These are phyloP conservation scores for Torulaspora globosa DNA, from an alignment of 1,139 yeast genomes.

Conservation along the genomic window DNA sequence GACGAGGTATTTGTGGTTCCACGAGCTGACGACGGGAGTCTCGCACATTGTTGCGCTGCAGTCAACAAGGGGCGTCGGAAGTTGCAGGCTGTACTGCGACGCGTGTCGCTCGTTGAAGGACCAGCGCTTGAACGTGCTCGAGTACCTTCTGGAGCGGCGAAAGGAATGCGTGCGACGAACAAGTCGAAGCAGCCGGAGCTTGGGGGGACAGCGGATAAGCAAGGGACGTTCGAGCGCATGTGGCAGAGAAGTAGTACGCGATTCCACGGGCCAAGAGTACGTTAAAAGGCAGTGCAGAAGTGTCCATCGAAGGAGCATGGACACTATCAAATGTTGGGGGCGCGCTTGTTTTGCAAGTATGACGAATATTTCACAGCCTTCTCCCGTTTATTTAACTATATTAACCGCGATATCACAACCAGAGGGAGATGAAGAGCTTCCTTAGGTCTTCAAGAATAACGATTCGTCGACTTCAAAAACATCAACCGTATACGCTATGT, in stretches of 20 bases:
- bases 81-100: not conserved
- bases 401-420: too few relatives aligned
- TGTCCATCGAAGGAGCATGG: not conserved
- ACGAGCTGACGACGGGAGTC: too few relatives aligned
- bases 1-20: too few relatives aligned
- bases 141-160: not conserved
- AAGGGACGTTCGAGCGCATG: not conserved
- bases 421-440: too few relatives aligned
- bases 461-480: not conserved
- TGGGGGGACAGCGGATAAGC: not conserved
- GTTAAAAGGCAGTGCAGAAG: not conserved
- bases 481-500: slow-evolving; percentile 15
- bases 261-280: not conserved
- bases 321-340: not conserved
- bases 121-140: not conserved
- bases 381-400: too few relatives aligned
- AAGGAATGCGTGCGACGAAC: not conserved
- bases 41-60: too few relatives aligned
- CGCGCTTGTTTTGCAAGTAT: not conserved
- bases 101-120: not conserved
- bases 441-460: too few relatives aligned
- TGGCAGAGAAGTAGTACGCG: not conserved
- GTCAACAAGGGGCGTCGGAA: not conserved
- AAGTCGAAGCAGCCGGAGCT: not conserved
- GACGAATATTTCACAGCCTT: not conserved